phyloP scores from a whole-genome alignment of 2,329 filamentous ascomycete genomes.

The Colletotrichum trifolii region DNA sequence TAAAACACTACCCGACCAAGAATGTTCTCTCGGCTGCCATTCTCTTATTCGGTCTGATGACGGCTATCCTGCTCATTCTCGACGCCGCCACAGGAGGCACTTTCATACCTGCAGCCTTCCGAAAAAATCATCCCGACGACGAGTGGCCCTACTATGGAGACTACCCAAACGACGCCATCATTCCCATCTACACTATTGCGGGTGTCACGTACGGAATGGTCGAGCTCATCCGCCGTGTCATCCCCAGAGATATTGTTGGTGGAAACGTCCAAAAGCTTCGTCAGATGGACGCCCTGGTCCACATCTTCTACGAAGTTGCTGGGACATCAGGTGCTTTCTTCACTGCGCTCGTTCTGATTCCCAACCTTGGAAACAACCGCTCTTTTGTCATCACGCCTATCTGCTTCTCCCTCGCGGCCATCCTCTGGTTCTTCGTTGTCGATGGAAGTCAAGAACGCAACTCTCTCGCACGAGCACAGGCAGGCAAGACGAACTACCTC shows the following conservation, averaged over 20 bases:
- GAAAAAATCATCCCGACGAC: slow-evolving; percentile 45
- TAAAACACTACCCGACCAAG: slow-evolving; percentile 59
- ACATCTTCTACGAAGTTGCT: slow-evolving; percentile 49
- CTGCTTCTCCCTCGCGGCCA: slow-evolving; percentile 54
- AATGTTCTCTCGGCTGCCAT: slow-evolving; percentile 56
- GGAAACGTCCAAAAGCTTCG: slow-evolving; percentile 61
- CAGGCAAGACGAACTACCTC: slow-evolving; percentile 24
- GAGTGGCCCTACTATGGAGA: slow-evolving; percentile 57
- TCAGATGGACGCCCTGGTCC: slow-evolving; percentile 55
- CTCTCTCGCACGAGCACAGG: slow-evolving; percentile 38
- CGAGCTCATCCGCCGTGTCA: slow-evolving; percentile 61
- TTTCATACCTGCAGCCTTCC: slow-evolving; percentile 46
- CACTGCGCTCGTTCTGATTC: slow-evolving; percentile 61
- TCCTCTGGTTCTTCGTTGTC: slow-evolving; percentile 59
- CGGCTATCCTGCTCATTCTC: slow-evolving; percentile 58
- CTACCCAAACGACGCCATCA: slow-evolving; percentile 61
- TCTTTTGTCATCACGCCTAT: slow-evolving; percentile 62
- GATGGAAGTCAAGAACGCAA: slow-evolving; percentile 48
- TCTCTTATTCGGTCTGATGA: slow-evolving; percentile 57
- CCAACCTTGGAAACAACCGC: slow-evolving; percentile 61
- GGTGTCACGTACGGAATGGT: slow-evolving; percentile 61
- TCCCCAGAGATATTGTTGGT: slow-evolving; percentile 62
- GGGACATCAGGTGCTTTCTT: slow-evolving; percentile 59
- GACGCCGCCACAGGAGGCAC: slow-evolving; percentile 60
- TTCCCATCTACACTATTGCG: slow-evolving; percentile 57